Evolutionary conservation across 306 rosid genomes (phyloP).

Genomic region (Trifolium dubium): DNA sequence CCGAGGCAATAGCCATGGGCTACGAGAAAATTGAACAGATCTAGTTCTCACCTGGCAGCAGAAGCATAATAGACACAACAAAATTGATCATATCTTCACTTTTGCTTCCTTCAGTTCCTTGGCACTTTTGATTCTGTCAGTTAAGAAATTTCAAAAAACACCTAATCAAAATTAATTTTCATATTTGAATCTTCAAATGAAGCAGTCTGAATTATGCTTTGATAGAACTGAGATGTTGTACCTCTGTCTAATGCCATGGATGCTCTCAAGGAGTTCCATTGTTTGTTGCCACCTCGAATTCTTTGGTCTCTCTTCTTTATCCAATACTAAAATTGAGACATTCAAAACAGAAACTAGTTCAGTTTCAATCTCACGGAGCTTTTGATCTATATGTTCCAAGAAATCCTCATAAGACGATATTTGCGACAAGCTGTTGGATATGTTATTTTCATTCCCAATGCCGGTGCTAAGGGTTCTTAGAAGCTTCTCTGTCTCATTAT

Average conservation of each 20-base stretch:
- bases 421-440: constrained; percentile 47
- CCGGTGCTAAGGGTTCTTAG: constrained; percentile 28
- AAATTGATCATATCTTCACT: constrained; percentile 50
- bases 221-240: constrained; percentile 39
- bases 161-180: background rate
- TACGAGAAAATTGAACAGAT: no score
- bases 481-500: constrained; percentile 47
- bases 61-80: constrained; percentile 38
- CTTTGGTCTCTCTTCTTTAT: constrained; percentile 59
- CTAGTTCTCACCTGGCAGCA: constrained; percentile 41
- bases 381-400: constrained; percentile 68
- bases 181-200: constrained; percentile 29
- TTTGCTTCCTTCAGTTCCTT: constrained; percentile 44
- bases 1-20: no score
- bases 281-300: constrained; percentile 70
- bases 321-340: constrained; percentile 65
- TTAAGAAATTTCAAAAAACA: constrained; percentile 9
- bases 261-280: constrained; percentile 43
- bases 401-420: constrained; percentile 64
- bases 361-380: constrained; percentile 70
- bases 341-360: constrained; percentile 69
- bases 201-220: constrained; percentile 11
- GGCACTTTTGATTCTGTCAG: constrained; percentile 57
- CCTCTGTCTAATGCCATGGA: constrained; percentile 71
- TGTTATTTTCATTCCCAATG: constrained; percentile 48